A percentile compares a stretch with the other conserved stretches of the same genome.
These are phyloP conservation scores for Syzygium oleosum DNA, from an alignment of 345 rosid species.

Conservation along the genomic window DNA sequence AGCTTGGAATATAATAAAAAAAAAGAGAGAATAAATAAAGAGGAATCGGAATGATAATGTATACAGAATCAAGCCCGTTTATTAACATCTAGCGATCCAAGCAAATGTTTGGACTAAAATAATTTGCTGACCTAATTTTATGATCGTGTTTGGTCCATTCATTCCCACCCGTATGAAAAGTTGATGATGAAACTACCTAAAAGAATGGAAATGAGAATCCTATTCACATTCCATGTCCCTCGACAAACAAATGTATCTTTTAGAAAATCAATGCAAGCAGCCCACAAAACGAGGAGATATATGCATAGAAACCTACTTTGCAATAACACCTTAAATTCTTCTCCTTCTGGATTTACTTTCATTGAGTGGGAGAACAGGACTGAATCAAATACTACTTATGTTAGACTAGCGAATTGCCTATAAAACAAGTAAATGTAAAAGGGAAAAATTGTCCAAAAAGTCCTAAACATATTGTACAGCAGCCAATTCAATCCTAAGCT, in stretches of 20 bases:
- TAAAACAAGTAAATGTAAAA: background rate
- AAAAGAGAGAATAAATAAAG: background rate
- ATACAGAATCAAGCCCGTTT: background rate
- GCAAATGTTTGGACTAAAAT: background rate
- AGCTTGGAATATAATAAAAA: background rate
- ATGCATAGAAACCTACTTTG: too few species aligned
- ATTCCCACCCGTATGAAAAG: background rate
- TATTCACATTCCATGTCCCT: background rate
- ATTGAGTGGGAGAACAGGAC: background rate
- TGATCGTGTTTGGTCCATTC: background rate
- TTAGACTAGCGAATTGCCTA: background rate
- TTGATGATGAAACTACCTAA: background rate
- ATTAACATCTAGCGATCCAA: background rate
- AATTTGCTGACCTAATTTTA: background rate
- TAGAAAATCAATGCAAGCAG: background rate
- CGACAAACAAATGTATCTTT: background rate
- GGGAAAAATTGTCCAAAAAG: background rate
- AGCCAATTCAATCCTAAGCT: too few species aligned
- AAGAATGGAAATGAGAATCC: background rate
- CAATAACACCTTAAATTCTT: background rate
- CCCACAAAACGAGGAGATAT: background rate
- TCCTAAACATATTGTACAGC: too few species aligned
- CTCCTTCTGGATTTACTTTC: background rate
- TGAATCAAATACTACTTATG: background rate
- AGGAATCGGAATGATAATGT: background rate